phyloP scores from a whole-genome alignment of 2,329 filamentous ascomycete species.

The Blumeria graminis region DNA sequence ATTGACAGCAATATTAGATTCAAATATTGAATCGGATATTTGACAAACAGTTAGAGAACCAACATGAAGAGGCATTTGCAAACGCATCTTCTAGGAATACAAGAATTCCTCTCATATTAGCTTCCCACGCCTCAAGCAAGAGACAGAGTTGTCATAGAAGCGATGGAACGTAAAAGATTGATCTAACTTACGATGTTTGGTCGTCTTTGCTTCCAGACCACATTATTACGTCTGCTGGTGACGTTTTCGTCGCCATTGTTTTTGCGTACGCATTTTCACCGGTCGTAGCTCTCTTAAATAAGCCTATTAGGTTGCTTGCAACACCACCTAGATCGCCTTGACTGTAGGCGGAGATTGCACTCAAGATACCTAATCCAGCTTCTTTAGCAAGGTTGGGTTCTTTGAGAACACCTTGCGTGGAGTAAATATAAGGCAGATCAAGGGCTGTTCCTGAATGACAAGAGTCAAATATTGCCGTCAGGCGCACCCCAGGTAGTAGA shows the following conservation, averaged over 20 bases:
- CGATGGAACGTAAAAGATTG: too few relatives aligned
- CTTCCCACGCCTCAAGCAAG: too few relatives aligned
- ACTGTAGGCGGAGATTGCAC: slow-evolving; percentile 37
- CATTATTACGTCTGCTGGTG: slow-evolving; percentile 88
- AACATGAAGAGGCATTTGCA: too few relatives aligned
- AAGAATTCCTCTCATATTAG: too few relatives aligned
- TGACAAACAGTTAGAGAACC: too few relatives aligned
- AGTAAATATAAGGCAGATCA: slow-evolving; percentile 44
- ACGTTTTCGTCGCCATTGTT: slow-evolving; percentile 73
- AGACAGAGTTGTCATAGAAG: too few relatives aligned
- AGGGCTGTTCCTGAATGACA: slow-evolving; percentile 43
- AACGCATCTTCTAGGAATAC: too few relatives aligned
- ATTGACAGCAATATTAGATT: too few relatives aligned
- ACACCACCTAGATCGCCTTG: slow-evolving; percentile 67
- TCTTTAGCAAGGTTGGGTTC: slow-evolving; percentile 45
- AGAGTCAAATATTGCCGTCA: slow-evolving; percentile 45
- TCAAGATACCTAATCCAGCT: slow-evolving; percentile 37
- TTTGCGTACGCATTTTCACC: slow-evolving; percentile 59
- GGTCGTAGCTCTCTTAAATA: slow-evolving; percentile 68
- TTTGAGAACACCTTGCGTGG: slow-evolving; percentile 42
- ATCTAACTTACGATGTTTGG: slow-evolving; percentile 58
- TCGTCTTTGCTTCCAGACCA: slow-evolving; percentile 92
- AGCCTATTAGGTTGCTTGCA: slow-evolving; percentile 51
- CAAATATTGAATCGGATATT: too few relatives aligned
- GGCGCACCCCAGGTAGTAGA: slow-evolving; percentile 59